Evolutionary conservation across 164 flowering plant genomes (phyloP).

Genomic region (Malania oleifera): DNA sequence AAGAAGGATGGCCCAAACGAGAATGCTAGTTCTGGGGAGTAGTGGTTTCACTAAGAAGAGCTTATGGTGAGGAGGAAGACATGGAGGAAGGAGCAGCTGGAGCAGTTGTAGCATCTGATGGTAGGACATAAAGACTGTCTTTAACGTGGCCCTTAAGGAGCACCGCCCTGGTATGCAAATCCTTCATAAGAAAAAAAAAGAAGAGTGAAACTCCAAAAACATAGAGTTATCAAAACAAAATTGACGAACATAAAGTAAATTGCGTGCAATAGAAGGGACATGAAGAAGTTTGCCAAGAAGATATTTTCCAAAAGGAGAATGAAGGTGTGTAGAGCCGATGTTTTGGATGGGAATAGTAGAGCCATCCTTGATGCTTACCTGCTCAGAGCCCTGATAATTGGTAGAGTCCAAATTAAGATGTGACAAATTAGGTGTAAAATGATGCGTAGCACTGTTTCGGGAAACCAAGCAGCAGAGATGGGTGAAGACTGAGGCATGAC

Average conservation of each 20-base stretch:
- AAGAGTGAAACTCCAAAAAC: neutral
- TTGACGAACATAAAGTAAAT: conserved; percentile 1
- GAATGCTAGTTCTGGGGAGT: neutral
- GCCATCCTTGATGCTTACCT: neutral
- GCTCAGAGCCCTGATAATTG: neutral
- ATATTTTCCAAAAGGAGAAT: neutral
- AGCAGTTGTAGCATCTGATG: neutral
- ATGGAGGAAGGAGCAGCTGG: neutral
- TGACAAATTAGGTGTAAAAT: no score
- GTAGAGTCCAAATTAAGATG: neutral
- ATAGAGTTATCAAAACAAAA: neutral
- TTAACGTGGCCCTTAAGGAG: neutral
- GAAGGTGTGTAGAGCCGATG: neutral
- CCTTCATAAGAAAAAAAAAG: neutral
- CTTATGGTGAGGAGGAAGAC: neutral
- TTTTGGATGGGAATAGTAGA: neutral
- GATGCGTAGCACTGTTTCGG: neutral
- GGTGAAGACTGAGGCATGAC: neutral
- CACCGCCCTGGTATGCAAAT: neutral
- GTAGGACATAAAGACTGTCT: neutral
- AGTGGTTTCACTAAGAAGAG: neutral
- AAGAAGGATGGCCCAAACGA: neutral
- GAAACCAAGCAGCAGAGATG: neutral
- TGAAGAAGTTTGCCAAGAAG: neutral
- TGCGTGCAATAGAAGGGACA: neutral